phyloP scores from a whole-genome alignment of 352 stramenopile species.

The Pythium brassicae region DNA sequence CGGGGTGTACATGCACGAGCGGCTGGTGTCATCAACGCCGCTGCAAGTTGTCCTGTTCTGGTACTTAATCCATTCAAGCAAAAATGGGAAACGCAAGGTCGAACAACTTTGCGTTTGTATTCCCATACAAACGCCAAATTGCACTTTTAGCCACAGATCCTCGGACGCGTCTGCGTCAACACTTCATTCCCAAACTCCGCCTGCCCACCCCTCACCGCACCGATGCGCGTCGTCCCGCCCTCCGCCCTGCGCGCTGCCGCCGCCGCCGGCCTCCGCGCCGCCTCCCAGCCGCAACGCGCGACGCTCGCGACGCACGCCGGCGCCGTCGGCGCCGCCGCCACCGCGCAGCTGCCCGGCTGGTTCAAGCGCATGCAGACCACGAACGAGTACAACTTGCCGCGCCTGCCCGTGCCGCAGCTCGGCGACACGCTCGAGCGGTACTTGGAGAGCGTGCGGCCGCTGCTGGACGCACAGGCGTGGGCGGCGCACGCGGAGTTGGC shows the following conservation, averaged over 20 bases:
- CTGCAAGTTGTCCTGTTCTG: no score
- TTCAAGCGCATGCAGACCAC: conserved; percentile 72
- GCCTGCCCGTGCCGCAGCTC: conserved; percentile 86
- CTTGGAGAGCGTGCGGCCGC: conserved; percentile 64
- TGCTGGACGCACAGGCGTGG: conserved; percentile 67
- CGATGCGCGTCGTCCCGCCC: conserved; percentile 2
- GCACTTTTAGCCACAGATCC: background rate
- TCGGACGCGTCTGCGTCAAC: background rate
- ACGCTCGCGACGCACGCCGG: conserved; percentile 19
- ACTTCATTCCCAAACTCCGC: background rate
- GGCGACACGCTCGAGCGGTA: conserved; percentile 89
- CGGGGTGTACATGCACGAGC: no score
- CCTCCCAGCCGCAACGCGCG: conserved; percentile 2
- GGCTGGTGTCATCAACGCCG: no score
- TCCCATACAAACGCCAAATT: background rate
- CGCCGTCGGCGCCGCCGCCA: conserved; percentile 6
- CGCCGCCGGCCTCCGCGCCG: background rate
- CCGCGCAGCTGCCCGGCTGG: conserved; percentile 42
- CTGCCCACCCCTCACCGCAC: background rate
- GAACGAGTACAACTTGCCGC: conserved; percentile 74
- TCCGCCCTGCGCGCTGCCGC: background rate
- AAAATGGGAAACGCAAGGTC: background rate
- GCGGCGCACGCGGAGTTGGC: conserved; percentile 62
- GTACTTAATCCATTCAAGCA: no score
- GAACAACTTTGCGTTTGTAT: background rate